Evolutionary conservation across 1,139 yeast genomes (phyloP).

Genomic region (Blastobotrys indianensis): DNA sequence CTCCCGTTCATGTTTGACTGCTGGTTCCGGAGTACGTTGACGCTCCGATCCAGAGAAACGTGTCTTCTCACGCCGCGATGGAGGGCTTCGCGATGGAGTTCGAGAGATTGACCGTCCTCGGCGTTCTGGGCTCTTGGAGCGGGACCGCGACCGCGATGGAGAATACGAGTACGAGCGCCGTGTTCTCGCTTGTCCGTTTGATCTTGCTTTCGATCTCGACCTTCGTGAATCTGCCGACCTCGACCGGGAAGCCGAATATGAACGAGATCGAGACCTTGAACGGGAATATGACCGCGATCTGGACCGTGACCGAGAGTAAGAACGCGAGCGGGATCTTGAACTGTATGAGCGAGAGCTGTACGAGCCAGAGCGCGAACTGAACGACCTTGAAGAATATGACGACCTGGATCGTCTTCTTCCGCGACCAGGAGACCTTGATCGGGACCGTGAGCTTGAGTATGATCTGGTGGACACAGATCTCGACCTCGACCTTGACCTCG

Average conservation of each 20-base stretch:
- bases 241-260: background rate
- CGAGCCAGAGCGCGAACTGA: conserved; percentile 12
- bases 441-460: conserved; percentile 14
- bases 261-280: conserved; percentile 22
- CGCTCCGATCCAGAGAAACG: conserved; percentile 12
- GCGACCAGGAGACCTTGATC: conserved; percentile 10
- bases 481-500: conserved; percentile 3
- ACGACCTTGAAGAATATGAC: conserved; percentile 7
- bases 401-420: conserved; percentile 19
- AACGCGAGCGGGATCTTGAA: conserved; percentile 18
- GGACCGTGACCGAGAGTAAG: conserved; percentile 7
- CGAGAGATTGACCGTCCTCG: conserved; percentile 6
- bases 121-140: conserved; percentile 5
- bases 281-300: conserved; percentile 9
- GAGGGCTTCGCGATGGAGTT: conserved; percentile 1
- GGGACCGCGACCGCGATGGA: conserved; percentile 5
- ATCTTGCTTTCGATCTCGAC: conserved; percentile 1
- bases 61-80: background rate
- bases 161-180: conserved; percentile 7
- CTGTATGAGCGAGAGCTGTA: conserved; percentile 16
- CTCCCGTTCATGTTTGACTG: background rate
- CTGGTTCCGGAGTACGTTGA: background rate
- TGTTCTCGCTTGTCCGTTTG: background rate
- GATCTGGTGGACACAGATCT: conserved; percentile 8
- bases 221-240: too few relatives aligned